A percentile compares a stretch with the other conserved stretches of the same genome.
Conservation (phyloP, 163 green algal genomes). For the Smithsoniella earleae region DNA sequence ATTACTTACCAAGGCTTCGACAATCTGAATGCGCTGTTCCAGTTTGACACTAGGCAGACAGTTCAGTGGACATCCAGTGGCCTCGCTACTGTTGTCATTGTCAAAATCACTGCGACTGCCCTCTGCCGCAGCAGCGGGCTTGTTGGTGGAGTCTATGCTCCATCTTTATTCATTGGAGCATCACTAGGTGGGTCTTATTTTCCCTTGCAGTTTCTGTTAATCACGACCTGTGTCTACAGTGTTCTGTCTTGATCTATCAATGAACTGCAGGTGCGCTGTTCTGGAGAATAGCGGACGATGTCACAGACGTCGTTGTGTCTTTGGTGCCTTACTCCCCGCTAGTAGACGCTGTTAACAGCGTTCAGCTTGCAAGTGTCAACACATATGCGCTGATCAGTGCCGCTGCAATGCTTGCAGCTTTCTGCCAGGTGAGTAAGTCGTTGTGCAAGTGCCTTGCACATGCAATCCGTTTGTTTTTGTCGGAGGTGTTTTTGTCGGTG, state of each 20-base stretch:
- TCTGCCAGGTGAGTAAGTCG: too few species aligned
- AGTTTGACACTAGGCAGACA: conserved; percentile 36
- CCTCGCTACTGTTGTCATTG: conserved; percentile 45
- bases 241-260: too few species aligned
- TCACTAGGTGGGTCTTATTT: not conserved
- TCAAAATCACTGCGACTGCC: conserved; percentile 75
- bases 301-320: too few species aligned
- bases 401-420: conserved; percentile 31
- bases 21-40: conserved; percentile 57
- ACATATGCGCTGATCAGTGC: conserved; percentile 3
- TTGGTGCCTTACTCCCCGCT: too few species aligned
- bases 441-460: too few species aligned
- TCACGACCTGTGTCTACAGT: too few species aligned
- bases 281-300: too few species aligned
- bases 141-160: conserved; percentile 88
- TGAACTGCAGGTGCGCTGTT: too few species aligned
- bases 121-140: conserved; percentile 69
- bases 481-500: too few species aligned
- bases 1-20: conserved; percentile 59
- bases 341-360: not conserved
- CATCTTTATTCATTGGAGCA: conserved; percentile 88
- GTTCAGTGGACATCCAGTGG: conserved; percentile 34
- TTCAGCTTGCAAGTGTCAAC: conserved; percentile 17
- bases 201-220: too few species aligned
- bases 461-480: too few species aligned